These are phyloP conservation scores for Dichomitus squalens DNA, from an alignment of 1,284 basidiomycete genomes.

Conservation along the genomic window DNA sequence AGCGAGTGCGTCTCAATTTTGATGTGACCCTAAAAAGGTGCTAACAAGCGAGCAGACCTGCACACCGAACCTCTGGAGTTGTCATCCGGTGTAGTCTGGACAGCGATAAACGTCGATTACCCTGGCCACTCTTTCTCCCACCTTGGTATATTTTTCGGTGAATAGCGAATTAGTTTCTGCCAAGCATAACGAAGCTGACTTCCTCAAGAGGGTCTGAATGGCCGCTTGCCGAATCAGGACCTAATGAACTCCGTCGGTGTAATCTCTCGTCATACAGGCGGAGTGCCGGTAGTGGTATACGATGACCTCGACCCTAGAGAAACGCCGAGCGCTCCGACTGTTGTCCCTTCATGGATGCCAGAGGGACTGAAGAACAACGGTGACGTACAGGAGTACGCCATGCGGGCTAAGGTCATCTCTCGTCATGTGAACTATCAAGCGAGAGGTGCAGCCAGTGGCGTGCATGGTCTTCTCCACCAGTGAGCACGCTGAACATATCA, in stretches of 20 bases:
- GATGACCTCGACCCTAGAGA: slow-evolving; percentile 66
- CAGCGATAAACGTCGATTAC: slow-evolving; percentile 92
- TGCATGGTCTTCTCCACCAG: slow-evolving; percentile 81
- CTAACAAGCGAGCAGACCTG: slow-evolving; percentile 51
- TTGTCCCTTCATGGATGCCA: slow-evolving; percentile 50
- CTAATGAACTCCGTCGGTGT: slow-evolving; percentile 82
- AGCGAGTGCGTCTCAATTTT: slow-evolving; percentile 51
- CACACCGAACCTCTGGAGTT: slow-evolving; percentile 62
- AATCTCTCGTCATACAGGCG: slow-evolving; percentile 73
- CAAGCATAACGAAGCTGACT: slow-evolving; percentile 1
- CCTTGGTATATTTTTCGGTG: slow-evolving; percentile 89
- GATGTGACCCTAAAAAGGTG: neutral
- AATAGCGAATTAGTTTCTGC: slow-evolving; percentile 26
- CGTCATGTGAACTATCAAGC: slow-evolving; percentile 72
- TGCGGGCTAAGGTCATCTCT: slow-evolving; percentile 62
- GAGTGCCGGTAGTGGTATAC: slow-evolving; percentile 78
- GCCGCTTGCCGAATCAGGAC: slow-evolving; percentile 95
- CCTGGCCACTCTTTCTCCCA: slow-evolving; percentile 96
- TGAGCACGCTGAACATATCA: slow-evolving; percentile 33
- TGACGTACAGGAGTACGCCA: slow-evolving; percentile 53
- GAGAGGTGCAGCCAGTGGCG: slow-evolving; percentile 71
- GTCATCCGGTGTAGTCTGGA: slow-evolving; percentile 89
- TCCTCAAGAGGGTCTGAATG: slow-evolving; percentile 88
- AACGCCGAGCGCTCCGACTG: slow-evolving; percentile 33
- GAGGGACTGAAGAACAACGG: slow-evolving; percentile 41